These are phyloP conservation scores for Xerocomellus amylosporus DNA, from an alignment of 768 basidiomycete genomes.

Conservation along the genomic window DNA sequence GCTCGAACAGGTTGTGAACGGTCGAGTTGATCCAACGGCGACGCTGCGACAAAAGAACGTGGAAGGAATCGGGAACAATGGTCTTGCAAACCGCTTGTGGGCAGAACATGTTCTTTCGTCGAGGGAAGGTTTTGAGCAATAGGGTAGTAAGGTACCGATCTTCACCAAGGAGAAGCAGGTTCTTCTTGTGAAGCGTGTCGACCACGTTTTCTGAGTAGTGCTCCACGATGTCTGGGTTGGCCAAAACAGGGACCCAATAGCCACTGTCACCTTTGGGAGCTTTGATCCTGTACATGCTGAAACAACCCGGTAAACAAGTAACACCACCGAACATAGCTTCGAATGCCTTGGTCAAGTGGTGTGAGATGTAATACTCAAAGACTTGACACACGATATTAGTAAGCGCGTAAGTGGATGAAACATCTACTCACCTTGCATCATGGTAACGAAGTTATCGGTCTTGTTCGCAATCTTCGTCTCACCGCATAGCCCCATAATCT, in stretches of 20 bases:
- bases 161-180: conserved; percentile 92
- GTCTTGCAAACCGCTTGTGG: conserved; percentile 99
- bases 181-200: conserved; percentile 99
- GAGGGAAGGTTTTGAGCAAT: conserved; percentile 98
- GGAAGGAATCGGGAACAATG: conserved; percentile 95
- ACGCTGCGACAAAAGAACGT: conserved; percentile 89
- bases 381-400: conserved; percentile 47
- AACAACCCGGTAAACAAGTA: conserved; percentile 98
- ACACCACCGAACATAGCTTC: conserved; percentile 99
- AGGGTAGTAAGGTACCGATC: conserved; percentile 99
- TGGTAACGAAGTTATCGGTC: conserved; percentile 96
- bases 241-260: conserved; percentile 98
- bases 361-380: conserved; percentile 99
- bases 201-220: conserved; percentile 99
- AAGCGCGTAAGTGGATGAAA: not conserved
- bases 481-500: conserved; percentile 99
- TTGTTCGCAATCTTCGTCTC: conserved; percentile 99
- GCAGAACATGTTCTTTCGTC: conserved; percentile 98
- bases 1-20: conserved; percentile 94
- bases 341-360: conserved; percentile 98
- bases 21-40: conserved; percentile 99
- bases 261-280: conserved; percentile 95
- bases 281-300: conserved; percentile 99
- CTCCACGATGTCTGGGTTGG: conserved; percentile 97
- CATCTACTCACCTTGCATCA: conserved; percentile 89